Conservation (phyloP, 208 protist species). For the Acanthamoeba polyphaga region DNA sequence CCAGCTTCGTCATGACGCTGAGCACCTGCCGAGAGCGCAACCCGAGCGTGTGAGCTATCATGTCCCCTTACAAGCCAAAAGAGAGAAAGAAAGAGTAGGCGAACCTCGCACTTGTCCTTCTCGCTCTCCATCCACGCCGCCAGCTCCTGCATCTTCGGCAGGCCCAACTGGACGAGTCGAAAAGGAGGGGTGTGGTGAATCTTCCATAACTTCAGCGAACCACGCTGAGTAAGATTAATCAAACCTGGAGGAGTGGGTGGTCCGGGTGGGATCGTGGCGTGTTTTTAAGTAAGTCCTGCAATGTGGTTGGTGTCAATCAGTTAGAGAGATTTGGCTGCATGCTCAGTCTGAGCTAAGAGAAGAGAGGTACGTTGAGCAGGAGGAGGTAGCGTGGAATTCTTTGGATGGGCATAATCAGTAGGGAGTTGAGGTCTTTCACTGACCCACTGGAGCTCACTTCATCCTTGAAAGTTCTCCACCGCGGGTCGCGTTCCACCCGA, state of each 20-base stretch:
- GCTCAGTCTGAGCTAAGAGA: neutral
- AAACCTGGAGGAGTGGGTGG: neutral
- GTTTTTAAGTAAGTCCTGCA: slow-evolving; percentile 9
- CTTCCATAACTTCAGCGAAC: neutral
- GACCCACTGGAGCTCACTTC: neutral
- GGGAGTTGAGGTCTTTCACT: slow-evolving; percentile 9
- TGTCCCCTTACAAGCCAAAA: too few relatives aligned
- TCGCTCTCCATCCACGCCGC: slow-evolving; percentile 17
- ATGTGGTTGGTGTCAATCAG: too few relatives aligned
- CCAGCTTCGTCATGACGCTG: neutral
- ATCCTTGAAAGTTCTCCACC: neutral
- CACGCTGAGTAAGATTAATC: neutral
- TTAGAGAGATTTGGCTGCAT: too few relatives aligned
- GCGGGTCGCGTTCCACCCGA: neutral
- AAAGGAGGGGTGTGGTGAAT: neutral
- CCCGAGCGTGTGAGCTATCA: too few relatives aligned
- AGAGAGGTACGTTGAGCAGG: neutral
- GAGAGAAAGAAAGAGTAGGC: too few relatives aligned
- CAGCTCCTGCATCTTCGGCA: slow-evolving; percentile 24
- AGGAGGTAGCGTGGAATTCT: slow-evolving; percentile 13
- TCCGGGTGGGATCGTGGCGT: slow-evolving; percentile 7
- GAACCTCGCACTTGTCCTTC: slow-evolving; percentile 44
- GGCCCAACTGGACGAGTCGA: neutral
- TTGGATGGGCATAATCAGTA: slow-evolving; percentile 37
- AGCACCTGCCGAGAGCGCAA: neutral